Evolutionary conservation across 805 yeast genomes (phyloP).

Genomic region (Pichia phayaonensis): DNA sequence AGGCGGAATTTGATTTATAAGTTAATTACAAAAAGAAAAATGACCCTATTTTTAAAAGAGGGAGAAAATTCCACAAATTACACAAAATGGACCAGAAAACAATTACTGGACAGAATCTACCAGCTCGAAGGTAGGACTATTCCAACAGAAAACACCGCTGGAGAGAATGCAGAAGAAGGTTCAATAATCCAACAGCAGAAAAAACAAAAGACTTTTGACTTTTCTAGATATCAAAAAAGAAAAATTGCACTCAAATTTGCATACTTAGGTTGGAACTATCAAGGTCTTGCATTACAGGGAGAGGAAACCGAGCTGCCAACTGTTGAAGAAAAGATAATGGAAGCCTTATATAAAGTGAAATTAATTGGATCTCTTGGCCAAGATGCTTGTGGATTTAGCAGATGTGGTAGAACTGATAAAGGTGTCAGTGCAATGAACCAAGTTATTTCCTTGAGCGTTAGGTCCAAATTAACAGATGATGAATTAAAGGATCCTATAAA

Average conservation of each 20-base stretch:
- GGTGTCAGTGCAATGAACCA: constrained; percentile 98
- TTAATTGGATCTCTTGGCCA: constrained; percentile 57
- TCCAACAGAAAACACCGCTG: neutral
- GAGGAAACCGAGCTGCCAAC: constrained; percentile 77
- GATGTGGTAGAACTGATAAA: constrained; percentile 92
- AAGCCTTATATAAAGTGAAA: constrained; percentile 61
- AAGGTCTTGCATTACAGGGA: constrained; percentile 78
- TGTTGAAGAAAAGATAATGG: constrained; percentile 68
- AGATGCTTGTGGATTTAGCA: constrained; percentile 60
- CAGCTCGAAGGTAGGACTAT: constrained; percentile 42
- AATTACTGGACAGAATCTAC: constrained; percentile 47
- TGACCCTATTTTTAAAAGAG: neutral
- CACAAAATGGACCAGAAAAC: constrained; percentile 55
- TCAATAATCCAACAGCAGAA: constrained; percentile 2
- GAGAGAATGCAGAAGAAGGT: too few species aligned
- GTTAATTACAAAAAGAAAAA: neutral
- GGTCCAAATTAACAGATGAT: constrained; percentile 59
- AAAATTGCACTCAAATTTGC: constrained; percentile 77
- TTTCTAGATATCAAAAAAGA: constrained; percentile 53
- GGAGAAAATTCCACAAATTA: constrained; percentile 30
- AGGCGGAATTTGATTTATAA: neutral
- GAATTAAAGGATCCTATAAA: constrained; percentile 49
- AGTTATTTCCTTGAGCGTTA: constrained; percentile 70
- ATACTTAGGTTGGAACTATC: constrained; percentile 91
- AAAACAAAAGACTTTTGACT: constrained; percentile 49